Base-by-base conservation (phyloP, 805 yeast species). In the Candida jianshihensis region DNA sequence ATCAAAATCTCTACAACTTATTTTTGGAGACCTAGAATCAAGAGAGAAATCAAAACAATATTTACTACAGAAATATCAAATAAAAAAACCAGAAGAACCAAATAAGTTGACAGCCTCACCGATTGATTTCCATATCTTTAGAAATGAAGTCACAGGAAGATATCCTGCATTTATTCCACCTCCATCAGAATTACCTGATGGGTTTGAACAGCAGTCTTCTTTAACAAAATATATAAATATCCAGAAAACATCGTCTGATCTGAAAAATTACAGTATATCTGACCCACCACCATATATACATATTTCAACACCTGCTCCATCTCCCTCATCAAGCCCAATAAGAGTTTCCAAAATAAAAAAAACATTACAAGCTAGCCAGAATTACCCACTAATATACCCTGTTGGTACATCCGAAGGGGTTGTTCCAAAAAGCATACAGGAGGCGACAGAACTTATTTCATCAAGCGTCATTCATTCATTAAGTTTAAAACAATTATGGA, bases 261-360 rank as follows among this genome's bases (percentile, higher is more conserved):
- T 13, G 13, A 19, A n/a, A n/a, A 27, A 6, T 6, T 13, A 1
- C 56, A 66, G 47, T 43, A 65, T 5, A 73, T 69, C 38, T 57
- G 35, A 25, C 34, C 81, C 80, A 1, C 61, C 71, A 0, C 78
- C 75, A 28, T 60, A 72, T 1, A 63, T 80, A 5, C 89, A 83
- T 54, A 70, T 87, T 10, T 89, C 96, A 0, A 86, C 96, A 0
- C 96, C 95, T 0, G 83, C 82, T 1, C 92, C 95, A 4, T 84
- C 95, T 0, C 95, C 95, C 1, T 79, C 83, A 0, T 53, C 69
- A 14, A 66, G 75, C 2, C 82, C 84, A 4, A 35, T 59, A 14
- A 30, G 52, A 22, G 56, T 58, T 19, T 45, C 51, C 9, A 25
- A 6, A 8, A 70, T 61, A 32, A 22, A 79, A 40, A 67, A 74